Percentiles rank a stretch among this genome's conserved stretches.
Evolutionary conservation across 2,329 filamentous ascomycete genomes (phyloP).

Genomic region (Fusarium sp.): DNA sequence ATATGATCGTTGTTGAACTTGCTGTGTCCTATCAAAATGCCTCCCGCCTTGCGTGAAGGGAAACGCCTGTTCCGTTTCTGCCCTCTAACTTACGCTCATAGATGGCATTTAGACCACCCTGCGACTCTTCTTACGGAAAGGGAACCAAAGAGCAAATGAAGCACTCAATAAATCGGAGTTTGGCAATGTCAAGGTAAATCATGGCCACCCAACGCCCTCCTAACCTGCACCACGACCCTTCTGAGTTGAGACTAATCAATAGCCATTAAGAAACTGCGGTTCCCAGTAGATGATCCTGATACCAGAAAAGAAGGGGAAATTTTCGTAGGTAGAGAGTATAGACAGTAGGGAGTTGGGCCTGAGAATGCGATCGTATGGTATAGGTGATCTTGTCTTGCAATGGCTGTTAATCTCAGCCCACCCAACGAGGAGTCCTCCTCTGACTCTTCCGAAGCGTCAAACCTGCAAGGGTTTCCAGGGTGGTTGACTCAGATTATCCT

Average conservation of each 20-base stretch:
- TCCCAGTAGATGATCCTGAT: not conserved
- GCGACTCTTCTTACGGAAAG: not conserved
- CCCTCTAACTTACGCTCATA: not conserved
- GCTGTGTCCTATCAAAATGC: not conserved
- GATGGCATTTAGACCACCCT: not conserved
- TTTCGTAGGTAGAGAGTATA: no score
- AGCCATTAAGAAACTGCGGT: not conserved
- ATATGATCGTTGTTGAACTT: not conserved
- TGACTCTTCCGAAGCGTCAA: not conserved
- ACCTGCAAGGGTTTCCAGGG: not conserved
- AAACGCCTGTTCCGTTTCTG: not conserved
- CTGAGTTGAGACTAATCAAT: not conserved
- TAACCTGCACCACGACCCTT: not conserved
- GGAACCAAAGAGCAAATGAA: not conserved
- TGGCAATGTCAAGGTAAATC: not conserved
- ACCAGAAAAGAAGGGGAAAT: not conserved
- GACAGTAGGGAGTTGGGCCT: not conserved
- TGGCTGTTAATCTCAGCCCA: not conserved
- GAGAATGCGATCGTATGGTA: not conserved
- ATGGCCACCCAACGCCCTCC: not conserved
- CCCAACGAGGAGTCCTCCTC: not conserved
- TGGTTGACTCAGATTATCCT: not conserved
- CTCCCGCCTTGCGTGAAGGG: not conserved
- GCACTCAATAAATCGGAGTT: not conserved
- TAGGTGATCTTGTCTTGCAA: not conserved